Evolutionary conservation across 1,284 basidiomycete species (phyloP).

Genomic region (Ganoderma boninense): DNA sequence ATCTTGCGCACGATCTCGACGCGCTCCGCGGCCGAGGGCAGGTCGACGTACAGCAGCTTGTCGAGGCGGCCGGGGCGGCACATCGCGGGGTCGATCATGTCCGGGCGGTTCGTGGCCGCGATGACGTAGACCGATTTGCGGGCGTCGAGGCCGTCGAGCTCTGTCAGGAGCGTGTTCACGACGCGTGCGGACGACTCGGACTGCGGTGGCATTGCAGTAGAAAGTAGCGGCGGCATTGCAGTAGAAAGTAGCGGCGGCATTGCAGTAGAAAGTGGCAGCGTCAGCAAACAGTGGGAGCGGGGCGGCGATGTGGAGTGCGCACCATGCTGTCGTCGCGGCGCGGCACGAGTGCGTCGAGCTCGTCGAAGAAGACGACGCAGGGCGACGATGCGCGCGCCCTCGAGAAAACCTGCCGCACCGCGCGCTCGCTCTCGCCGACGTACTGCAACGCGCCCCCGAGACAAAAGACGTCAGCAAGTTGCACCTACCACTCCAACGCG

Average conservation of each 20-base stretch:
- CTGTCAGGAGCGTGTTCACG: slow-evolving; percentile 96
- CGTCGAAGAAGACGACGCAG: slow-evolving; percentile 95
- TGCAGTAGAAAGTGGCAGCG: too few species aligned
- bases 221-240: too few species aligned
- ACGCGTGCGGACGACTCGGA: slow-evolving; percentile 97
- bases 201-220: too few species aligned
- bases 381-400: slow-evolving; percentile 89
- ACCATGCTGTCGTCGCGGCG: slow-evolving; percentile 92
- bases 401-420: slow-evolving; percentile 93
- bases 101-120: slow-evolving; percentile 97
- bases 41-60: slow-evolving; percentile 96
- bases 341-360: slow-evolving; percentile 96
- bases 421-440: slow-evolving; percentile 96
- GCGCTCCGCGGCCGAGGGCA: slow-evolving; percentile 82
- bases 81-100: slow-evolving; percentile 99
- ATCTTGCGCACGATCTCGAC: slow-evolving; percentile 87
- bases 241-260: too few species aligned
- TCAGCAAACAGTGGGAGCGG: too few species aligned
- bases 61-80: slow-evolving; percentile 95
- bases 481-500: too few species aligned
- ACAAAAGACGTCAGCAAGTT: too few species aligned
- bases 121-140: slow-evolving; percentile 95
- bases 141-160: slow-evolving; percentile 93
- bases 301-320: too few species aligned
- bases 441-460: too few species aligned